Conservation (phyloP, 495 filamentous ascomycete species). For the Xylaria palmicola region DNA sequence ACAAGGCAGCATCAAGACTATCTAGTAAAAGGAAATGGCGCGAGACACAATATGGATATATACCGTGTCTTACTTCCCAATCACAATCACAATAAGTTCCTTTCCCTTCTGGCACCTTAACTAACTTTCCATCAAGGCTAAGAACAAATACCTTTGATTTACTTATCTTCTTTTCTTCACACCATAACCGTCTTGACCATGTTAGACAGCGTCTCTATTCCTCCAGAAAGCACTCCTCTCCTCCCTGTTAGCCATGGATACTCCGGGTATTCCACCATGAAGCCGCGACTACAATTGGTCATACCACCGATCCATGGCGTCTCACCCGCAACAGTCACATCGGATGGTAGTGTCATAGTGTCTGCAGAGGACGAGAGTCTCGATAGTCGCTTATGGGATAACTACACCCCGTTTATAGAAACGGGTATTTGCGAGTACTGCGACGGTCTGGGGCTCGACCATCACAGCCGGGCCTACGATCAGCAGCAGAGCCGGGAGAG, state of each 20-base stretch:
- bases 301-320: neutral
- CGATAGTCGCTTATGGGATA: neutral
- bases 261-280: slow-evolving; percentile 11
- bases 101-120: no score
- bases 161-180: no score
- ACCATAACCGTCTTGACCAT: neutral
- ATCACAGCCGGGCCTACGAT: slow-evolving; percentile 1
- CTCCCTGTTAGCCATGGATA: slow-evolving; percentile 10
- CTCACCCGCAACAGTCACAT: neutral
- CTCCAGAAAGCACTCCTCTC: slow-evolving; percentile 6
- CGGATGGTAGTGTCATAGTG: slow-evolving; percentile 5
- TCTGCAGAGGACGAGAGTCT: slow-evolving; percentile 3
- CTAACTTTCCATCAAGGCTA: no score
- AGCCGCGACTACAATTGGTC: neutral
- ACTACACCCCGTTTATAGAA: neutral
- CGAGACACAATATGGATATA: no score
- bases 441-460: slow-evolving; percentile 8
- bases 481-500: neutral
- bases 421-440: slow-evolving; percentile 20
- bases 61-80: no score
- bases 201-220: neutral
- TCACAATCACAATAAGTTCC: no score
- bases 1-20: no score
- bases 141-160: neutral
- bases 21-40: no score